These are phyloP conservation scores for Pseudopyricularia cyperi DNA, from an alignment of 2,329 filamentous ascomycete genomes.

Conservation along the genomic window DNA sequence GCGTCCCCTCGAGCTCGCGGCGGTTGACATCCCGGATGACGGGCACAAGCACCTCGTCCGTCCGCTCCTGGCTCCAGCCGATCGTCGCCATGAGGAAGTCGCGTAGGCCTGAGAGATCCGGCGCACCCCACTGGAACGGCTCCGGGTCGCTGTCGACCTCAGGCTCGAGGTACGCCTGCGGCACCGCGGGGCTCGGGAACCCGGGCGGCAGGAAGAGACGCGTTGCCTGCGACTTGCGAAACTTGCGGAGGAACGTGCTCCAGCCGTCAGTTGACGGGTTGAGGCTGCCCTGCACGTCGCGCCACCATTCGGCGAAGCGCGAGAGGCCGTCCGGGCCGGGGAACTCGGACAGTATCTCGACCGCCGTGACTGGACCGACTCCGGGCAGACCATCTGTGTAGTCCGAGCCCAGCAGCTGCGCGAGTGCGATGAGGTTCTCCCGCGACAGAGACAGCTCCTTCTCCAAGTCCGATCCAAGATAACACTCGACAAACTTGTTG, in stretches of 20 bases:
- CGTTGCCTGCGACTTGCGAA: constrained; percentile 62
- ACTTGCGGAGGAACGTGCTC: constrained; percentile 68
- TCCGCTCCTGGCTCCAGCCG: constrained; percentile 83
- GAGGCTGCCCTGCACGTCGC: constrained; percentile 47
- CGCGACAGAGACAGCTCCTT: constrained; percentile 79
- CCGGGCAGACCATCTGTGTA: constrained; percentile 88
- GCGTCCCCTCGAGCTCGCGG: constrained; percentile 77
- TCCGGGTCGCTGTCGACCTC: constrained; percentile 73
- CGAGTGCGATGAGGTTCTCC: constrained; percentile 77
- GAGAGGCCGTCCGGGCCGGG: constrained; percentile 45
- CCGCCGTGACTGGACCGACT: constrained; percentile 83
- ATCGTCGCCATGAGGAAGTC: constrained; percentile 82
- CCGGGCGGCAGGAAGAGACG: constrained; percentile 75
- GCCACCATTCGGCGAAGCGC: constrained; percentile 84
- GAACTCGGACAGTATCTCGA: constrained; percentile 92
- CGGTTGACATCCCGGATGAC: constrained; percentile 94
- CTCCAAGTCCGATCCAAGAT: constrained; percentile 70
- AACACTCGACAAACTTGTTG: constrained; percentile 96
- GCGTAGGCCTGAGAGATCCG: constrained; percentile 75
- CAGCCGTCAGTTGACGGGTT: constrained; percentile 41
- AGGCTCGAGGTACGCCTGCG: constrained; percentile 71
- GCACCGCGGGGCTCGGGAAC: constrained; percentile 70
- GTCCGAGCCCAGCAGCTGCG: constrained; percentile 83
- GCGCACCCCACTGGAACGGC: constrained; percentile 88
- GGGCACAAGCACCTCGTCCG: constrained; percentile 88